A percentile compares a stretch with the other conserved stretches of the same genome.
Conservation (phyloP, 257 asterid species). For the Solanum bulbocastanum region DNA sequence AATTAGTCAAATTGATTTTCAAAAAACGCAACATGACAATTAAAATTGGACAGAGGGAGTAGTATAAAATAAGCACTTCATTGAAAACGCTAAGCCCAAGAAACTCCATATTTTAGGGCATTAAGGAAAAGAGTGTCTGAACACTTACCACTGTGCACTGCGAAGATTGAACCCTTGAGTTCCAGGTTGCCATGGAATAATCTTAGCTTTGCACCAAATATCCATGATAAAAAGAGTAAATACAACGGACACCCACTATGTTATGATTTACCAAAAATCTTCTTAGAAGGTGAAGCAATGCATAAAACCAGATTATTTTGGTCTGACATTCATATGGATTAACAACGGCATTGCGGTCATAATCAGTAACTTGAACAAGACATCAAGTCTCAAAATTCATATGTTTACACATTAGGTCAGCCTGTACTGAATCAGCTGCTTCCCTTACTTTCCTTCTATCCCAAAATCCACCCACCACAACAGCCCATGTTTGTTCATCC, state of each 20-base stretch:
- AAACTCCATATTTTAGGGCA: neutral
- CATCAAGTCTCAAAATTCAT: constrained; percentile 5
- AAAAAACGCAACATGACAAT: too few relatives aligned
- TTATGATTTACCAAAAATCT: neutral
- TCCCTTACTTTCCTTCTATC: constrained; percentile 49
- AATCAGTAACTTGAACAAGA: constrained; percentile 9
- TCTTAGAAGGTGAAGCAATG: neutral
- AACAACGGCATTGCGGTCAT: neutral
- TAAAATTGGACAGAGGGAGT: too few relatives aligned
- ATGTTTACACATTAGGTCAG: constrained; percentile 25
- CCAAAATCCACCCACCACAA: constrained; percentile 52
- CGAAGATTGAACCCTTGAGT: neutral
- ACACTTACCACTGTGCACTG: neutral
- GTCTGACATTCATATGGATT: neutral
- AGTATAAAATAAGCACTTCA: neutral
- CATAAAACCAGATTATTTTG: neutral
- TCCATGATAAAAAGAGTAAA: neutral
- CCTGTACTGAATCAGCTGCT: constrained; percentile 43
- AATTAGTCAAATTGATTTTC: too few relatives aligned
- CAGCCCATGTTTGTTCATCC: constrained; percentile 47
- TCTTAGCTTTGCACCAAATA: neutral
- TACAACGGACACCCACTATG: neutral
- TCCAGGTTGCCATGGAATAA: neutral
- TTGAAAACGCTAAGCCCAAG: neutral
- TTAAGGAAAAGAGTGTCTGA: neutral